phyloP scores from a whole-genome alignment of 805 yeast genomes.

The Grigorovia transvaalensis region DNA sequence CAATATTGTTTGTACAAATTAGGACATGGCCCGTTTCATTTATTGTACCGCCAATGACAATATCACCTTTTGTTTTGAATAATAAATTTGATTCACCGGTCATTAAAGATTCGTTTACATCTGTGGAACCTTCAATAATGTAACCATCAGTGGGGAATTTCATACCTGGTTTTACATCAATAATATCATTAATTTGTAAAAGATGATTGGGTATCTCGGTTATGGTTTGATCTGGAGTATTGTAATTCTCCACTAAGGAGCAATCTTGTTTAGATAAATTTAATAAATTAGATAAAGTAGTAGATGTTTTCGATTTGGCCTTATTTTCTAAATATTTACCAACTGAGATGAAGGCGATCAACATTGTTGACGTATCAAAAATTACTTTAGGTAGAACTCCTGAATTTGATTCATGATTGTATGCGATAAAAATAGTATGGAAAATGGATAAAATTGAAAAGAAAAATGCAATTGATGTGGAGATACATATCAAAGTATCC shows the following conservation, averaged over 20 bases:
- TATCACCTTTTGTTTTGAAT: slow-evolving; percentile 46
- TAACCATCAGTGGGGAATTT: slow-evolving; percentile 88
- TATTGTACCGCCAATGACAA: slow-evolving; percentile 81
- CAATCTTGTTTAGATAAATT: slow-evolving; percentile 76
- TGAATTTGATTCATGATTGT: slow-evolving; percentile 6
- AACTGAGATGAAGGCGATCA: slow-evolving; percentile 69
- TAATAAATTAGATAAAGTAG: slow-evolving; percentile 72
- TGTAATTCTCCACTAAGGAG: slow-evolving; percentile 35
- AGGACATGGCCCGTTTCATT: slow-evolving; percentile 69
- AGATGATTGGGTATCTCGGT: slow-evolving; percentile 58
- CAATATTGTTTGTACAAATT: slow-evolving; percentile 59
- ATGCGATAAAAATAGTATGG: slow-evolving; percentile 31
- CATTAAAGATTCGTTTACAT: slow-evolving; percentile 76
- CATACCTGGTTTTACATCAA: slow-evolving; percentile 74
- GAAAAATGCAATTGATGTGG: slow-evolving; percentile 67
- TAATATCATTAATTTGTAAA: slow-evolving; percentile 66
- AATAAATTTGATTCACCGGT: slow-evolving; percentile 89
- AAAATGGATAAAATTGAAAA: slow-evolving; percentile 62
- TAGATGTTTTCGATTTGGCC: slow-evolving; percentile 90
- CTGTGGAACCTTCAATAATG: slow-evolving; percentile 67
- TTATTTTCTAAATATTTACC: slow-evolving; percentile 88
- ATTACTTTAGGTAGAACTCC: slow-evolving; percentile 51
- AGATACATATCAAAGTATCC: slow-evolving; percentile 82
- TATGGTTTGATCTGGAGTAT: background rate
- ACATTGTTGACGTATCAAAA: slow-evolving; percentile 82